Evolutionary conservation across 2,329 filamentous ascomycete genomes (phyloP), one percentile per base, ranked within the genome.

Genomic region (Cladophialophora psammophila): DNA sequence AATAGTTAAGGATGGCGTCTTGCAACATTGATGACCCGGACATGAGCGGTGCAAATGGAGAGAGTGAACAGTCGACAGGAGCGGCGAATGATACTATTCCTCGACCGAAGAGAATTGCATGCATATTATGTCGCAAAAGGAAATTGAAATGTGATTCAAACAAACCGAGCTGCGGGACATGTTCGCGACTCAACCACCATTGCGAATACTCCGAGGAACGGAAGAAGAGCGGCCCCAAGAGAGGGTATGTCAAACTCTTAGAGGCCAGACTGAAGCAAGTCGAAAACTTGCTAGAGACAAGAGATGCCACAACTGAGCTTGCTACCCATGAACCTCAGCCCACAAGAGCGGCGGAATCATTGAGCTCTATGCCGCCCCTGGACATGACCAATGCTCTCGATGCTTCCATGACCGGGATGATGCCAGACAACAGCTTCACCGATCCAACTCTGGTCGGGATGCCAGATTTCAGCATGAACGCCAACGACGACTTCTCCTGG

Each of bases 121-220:
- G 95, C 78, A 92, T 97, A 76, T 89, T 98, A 69, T 99, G 95
- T 77, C 86, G 94, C 74, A 95, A 94, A 80, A 63, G 71, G 26
- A 74, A 72, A 60, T 56, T 73, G 35, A 70, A 91, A 80, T 97
- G 94, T 79, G 94, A 97, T 77, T 93, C 93, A 42, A 82, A 86
- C 61, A 89, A 91, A 70, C 94, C 94, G 26, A 92, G 91, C 72
- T 97, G 94, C 77, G 93, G 91, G 74, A 97, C 93, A 32, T 97
- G 94, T 79, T 89, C 91, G 36, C 86, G 94, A n/a, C 82, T 97
- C 59, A 90, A 91, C 52, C 94, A 97, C 79, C 87, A 90, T 63
- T 97, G 94, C 81, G 89, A 91, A 68, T 97, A 97, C 76, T 93
- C 97, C 76, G 93, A 97, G 81, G 90, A 94, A 74, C 88, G 94